Evolutionary conservation across 768 basidiomycete genomes (phyloP).

Genomic region (Leccinum aurantiacum): DNA sequence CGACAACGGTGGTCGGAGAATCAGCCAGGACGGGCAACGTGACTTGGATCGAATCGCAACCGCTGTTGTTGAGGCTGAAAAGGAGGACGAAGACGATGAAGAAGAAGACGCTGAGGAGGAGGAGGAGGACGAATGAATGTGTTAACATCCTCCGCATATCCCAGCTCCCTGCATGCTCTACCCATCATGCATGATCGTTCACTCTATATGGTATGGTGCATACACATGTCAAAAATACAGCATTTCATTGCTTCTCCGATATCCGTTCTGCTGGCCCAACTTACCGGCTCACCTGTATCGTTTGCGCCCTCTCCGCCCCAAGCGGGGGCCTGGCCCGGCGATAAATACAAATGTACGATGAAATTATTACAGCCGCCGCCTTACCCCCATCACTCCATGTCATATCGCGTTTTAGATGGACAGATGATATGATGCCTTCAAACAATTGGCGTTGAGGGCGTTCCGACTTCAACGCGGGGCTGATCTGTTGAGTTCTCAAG

Average conservation of each 20-base stretch:
- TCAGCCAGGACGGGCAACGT: conserved; percentile 95
- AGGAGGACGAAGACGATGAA: conserved; percentile 73
- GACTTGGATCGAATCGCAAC: conserved; percentile 94
- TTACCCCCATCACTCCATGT: no score
- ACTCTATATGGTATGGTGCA: conserved; percentile 43
- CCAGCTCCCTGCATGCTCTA: conserved; percentile 20
- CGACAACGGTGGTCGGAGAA: conserved; percentile 92
- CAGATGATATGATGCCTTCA: no score
- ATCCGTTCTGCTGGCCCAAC: background rate
- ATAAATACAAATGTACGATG: no score
- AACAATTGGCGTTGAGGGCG: no score
- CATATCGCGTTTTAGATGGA: no score
- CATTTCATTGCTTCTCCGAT: conserved; percentile 19
- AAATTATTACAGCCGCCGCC: no score
- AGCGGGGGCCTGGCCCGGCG: no score
- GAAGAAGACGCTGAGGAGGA: conserved; percentile 72
- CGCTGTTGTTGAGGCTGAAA: conserved; percentile 76
- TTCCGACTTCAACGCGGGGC: no score
- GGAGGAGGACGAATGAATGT: conserved; percentile 43
- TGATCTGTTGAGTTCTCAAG: no score
- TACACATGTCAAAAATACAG: conserved; percentile 34
- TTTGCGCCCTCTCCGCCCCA: background rate
- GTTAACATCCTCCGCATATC: conserved; percentile 18
- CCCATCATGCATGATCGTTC: conserved; percentile 21
- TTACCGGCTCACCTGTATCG: background rate